These are phyloP conservation scores for Fraxinus albicans DNA, from an alignment of 305 asterid species.

Conservation along the genomic window DNA sequence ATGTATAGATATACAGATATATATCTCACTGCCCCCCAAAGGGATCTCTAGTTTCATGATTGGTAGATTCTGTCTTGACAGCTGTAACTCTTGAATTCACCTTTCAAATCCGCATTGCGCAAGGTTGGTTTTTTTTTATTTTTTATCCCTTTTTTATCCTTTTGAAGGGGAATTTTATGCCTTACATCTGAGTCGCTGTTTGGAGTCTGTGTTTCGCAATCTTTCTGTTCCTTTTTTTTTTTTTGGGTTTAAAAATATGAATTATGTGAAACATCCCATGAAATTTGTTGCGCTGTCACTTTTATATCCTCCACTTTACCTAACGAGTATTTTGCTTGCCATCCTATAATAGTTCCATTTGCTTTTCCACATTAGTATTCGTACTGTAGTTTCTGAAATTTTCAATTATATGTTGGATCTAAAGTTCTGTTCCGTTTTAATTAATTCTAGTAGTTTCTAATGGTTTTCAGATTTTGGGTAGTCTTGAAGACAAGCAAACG, in stretches of 20 bases:
- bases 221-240: neutral
- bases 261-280: conserved; percentile 27
- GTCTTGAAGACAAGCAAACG: neutral
- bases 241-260: conserved; percentile 23
- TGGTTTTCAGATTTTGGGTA: conserved; percentile 19
- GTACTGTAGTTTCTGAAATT: conserved; percentile 12
- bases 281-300: conserved; percentile 64
- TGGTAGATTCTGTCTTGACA: conserved; percentile 6
- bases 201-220: conserved; percentile 45
- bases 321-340: conserved; percentile 34
- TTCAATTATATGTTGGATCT: conserved; percentile 36
- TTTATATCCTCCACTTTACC: conserved; percentile 61
- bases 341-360: conserved; percentile 26
- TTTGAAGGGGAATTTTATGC: conserved; percentile 23
- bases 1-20: neutral
- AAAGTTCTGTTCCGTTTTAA: conserved; percentile 24
- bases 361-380: conserved; percentile 34
- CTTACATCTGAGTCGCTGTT: conserved; percentile 38
- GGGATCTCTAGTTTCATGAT: conserved; percentile 25
- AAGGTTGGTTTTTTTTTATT: conserved; percentile 26
- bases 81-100: conserved; percentile 29
- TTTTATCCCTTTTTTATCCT: conserved; percentile 4
- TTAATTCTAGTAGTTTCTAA: conserved; percentile 15
- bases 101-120: conserved; percentile 27
- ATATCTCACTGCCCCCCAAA: neutral